A percentile compares a stretch with the other conserved stretches of the same genome.
Evolutionary conservation across 768 basidiomycete genomes (phyloP).

Genomic region (Ephemerocybe angulata): DNA sequence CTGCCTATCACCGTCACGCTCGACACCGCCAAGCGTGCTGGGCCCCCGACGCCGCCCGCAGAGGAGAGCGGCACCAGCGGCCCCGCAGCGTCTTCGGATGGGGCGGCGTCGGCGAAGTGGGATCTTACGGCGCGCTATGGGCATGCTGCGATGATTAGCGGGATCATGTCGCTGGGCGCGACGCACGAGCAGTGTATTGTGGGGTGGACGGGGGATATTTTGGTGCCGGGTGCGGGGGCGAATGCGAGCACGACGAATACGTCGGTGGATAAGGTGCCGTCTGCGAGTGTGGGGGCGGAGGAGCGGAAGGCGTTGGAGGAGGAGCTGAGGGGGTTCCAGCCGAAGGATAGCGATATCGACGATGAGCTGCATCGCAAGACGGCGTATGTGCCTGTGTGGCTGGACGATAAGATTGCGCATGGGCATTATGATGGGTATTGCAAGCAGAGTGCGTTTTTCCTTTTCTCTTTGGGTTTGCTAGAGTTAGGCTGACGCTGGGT

Average conservation of each 20-base stretch:
- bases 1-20: slow-evolving; percentile 75
- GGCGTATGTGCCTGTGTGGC: slow-evolving; percentile 85
- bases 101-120: slow-evolving; percentile 48
- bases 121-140: slow-evolving; percentile 75
- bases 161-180: slow-evolving; percentile 77
- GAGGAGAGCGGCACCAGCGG: slow-evolving; percentile 33
- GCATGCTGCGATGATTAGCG: slow-evolving; percentile 93
- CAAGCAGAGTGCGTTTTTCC: slow-evolving; percentile 76
- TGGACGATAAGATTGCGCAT: slow-evolving; percentile 84
- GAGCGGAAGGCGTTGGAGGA: slow-evolving; percentile 66
- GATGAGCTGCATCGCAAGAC: slow-evolving; percentile 57
- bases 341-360: slow-evolving; percentile 55
- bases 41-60: slow-evolving; percentile 80
- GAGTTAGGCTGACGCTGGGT: too few species aligned
- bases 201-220: slow-evolving; percentile 91
- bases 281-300: slow-evolving; percentile 48
- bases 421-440: slow-evolving; percentile 97
- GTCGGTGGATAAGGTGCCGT: slow-evolving; percentile 37
- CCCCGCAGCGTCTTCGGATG: slow-evolving; percentile 23
- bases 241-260: slow-evolving; percentile 9
- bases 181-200: slow-evolving; percentile 90
- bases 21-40: slow-evolving; percentile 44
- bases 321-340: slow-evolving; percentile 58
- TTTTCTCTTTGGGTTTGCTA: slow-evolving; percentile 7
- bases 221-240: slow-evolving; percentile 36